A percentile compares a stretch with the other conserved stretches of the same genome.
Conservation (phyloP, 352 stramenopile genomes). For the Globisporangium apiculatum region DNA sequence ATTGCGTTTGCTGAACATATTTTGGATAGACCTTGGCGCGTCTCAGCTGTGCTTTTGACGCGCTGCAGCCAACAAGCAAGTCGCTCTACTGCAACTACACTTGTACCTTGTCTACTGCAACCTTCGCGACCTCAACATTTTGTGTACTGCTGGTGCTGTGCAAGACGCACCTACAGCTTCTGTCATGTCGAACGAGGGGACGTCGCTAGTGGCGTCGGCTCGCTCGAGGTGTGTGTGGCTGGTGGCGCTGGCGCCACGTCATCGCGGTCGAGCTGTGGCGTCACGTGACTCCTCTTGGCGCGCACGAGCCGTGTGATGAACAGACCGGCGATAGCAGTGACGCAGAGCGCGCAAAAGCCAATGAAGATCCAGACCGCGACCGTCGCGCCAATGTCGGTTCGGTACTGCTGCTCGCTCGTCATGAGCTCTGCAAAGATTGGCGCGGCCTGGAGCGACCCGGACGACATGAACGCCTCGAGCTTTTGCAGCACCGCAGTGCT, state of each 20-base stretch:
- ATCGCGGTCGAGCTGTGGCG: conserved; percentile 17
- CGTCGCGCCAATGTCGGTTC: conserved; percentile 26
- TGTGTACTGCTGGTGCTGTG: no score
- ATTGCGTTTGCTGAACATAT: no score
- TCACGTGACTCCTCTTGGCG: conserved; percentile 38
- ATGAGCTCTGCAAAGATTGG: conserved; percentile 43
- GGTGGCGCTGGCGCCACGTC: background rate
- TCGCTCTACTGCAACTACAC: no score
- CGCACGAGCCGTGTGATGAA: conserved; percentile 30
- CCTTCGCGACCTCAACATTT: no score
- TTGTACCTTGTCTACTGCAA: no score
- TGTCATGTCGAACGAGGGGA: conserved; percentile 5
- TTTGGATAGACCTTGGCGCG: no score
- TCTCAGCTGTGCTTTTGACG: no score
- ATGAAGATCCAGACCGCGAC: conserved; percentile 63
- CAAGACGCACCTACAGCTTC: background rate
- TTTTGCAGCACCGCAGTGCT: conserved; percentile 34
- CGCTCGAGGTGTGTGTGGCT: background rate
- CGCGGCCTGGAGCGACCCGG: conserved; percentile 33
- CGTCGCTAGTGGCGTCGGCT: background rate
- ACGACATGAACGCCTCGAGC: conserved; percentile 38
- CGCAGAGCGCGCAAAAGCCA: conserved; percentile 32
- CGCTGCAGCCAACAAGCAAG: no score
- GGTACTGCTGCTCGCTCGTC: conserved; percentile 29
- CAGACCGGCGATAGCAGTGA: conserved; percentile 20